Evolutionary conservation across 2,329 filamentous ascomycete genomes (phyloP).

Genomic region (Trichoderma sp.): DNA sequence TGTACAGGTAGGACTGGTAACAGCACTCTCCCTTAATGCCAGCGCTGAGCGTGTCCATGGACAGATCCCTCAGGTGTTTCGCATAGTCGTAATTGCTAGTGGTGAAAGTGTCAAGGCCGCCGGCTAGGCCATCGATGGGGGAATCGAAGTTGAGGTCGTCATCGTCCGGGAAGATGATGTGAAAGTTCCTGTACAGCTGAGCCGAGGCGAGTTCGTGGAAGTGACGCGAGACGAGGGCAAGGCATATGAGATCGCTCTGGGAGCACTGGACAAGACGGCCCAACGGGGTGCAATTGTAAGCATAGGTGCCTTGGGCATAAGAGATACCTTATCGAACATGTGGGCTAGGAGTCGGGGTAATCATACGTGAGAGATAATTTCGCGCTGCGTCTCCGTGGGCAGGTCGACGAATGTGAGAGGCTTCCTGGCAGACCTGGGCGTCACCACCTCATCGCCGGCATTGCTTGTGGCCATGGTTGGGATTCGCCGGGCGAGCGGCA

Average conservation of each 20-base stretch:
- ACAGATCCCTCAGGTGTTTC: slow-evolving; percentile 57
- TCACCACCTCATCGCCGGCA: slow-evolving; percentile 37
- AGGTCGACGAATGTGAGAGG: slow-evolving; percentile 46
- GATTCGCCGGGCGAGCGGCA: background rate
- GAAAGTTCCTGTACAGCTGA: slow-evolving; percentile 61
- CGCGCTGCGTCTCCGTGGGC: slow-evolving; percentile 52
- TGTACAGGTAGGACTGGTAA: slow-evolving; percentile 58
- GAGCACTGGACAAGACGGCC: slow-evolving; percentile 48
- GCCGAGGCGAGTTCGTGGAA: slow-evolving; percentile 61
- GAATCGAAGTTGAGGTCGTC: slow-evolving; percentile 56
- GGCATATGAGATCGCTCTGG: slow-evolving; percentile 56
- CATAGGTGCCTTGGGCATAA: background rate
- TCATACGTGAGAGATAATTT: slow-evolving; percentile 52
- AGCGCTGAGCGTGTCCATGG: slow-evolving; percentile 57
- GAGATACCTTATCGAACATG: background rate
- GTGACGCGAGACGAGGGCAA: slow-evolving; percentile 60
- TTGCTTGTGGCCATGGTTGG: slow-evolving; percentile 43
- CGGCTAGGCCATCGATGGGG: slow-evolving; percentile 59
- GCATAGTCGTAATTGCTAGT: slow-evolving; percentile 67
- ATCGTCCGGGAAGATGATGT: slow-evolving; percentile 63
- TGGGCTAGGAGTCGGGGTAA: background rate
- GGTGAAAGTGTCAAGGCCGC: slow-evolving; percentile 62
- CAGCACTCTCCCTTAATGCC: slow-evolving; percentile 56
- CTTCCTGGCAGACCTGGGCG: slow-evolving; percentile 25
- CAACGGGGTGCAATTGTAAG: background rate